These are phyloP conservation scores for Prunus fruticosa DNA, from an alignment of 306 rosid genomes.

Conservation along the genomic window DNA sequence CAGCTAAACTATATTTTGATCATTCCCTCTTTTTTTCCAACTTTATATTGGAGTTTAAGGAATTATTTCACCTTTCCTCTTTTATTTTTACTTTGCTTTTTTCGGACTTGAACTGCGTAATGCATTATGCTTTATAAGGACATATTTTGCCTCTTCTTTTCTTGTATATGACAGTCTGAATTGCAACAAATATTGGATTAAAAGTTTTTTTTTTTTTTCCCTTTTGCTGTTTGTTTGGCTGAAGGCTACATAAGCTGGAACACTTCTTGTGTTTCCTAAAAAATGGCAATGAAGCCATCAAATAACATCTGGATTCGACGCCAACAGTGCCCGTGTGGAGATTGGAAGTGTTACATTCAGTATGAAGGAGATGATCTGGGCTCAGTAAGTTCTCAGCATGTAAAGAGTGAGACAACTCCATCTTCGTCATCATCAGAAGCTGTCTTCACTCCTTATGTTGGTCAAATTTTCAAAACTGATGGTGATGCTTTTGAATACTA, in stretches of 20 bases:
- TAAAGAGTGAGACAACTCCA: slow-evolving; percentile 35
- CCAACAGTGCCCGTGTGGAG: slow-evolving; percentile 71
- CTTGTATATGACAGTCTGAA: slow-evolving; percentile 3
- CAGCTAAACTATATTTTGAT: not conserved
- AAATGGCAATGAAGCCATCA: slow-evolving; percentile 45
- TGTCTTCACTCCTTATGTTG: slow-evolving; percentile 69
- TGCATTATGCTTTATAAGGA: not conserved
- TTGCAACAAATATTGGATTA: not conserved
- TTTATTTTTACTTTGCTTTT: not conserved
- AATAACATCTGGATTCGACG: slow-evolving; percentile 55
- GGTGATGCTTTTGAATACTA: slow-evolving; percentile 64
- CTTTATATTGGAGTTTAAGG: not conserved
- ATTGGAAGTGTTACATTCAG: slow-evolving; percentile 65
- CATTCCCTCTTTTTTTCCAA: not conserved
- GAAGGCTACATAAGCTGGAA: slow-evolving; percentile 1
- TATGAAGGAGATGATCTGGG: slow-evolving; percentile 52
- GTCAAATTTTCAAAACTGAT: slow-evolving; percentile 62
- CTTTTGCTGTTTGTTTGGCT: not conserved
- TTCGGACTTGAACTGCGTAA: not conserved
- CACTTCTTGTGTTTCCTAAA: not conserved
- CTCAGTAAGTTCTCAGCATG: slow-evolving; percentile 35
- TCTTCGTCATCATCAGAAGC: slow-evolving; percentile 40
- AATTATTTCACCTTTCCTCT: not conserved
- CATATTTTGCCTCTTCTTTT: not conserved
- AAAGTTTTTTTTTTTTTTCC: not conserved